Percentiles rank a stretch among this genome's conserved stretches.
These are phyloP conservation scores for Aspergillus conjunctus DNA, from an alignment of 495 filamentous ascomycete species.

Conservation along the genomic window DNA sequence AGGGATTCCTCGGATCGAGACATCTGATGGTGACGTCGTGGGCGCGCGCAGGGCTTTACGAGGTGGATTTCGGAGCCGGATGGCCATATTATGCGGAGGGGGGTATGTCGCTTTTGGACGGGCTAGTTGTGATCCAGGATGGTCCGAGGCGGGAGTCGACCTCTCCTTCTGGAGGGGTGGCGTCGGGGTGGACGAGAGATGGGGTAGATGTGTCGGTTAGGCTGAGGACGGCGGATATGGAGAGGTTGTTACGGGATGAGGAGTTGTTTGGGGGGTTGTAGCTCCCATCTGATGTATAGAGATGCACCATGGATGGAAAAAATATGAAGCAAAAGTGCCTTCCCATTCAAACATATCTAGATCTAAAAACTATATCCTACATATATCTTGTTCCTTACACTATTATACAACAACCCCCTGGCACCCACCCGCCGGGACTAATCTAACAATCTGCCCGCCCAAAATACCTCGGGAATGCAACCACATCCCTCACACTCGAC, in stretches of 20 bases:
- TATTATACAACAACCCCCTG: too few species aligned
- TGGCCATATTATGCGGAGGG: slow-evolving; percentile 30
- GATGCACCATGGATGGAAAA: too few species aligned
- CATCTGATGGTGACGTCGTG: slow-evolving; percentile 38
- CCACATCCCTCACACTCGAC: slow-evolving; percentile 80
- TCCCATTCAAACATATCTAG: background rate
- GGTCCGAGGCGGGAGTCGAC: slow-evolving; percentile 20
- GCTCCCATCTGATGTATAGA: too few species aligned
- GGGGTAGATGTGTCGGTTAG: slow-evolving; percentile 34
- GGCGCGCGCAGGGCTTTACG: slow-evolving; percentile 31
- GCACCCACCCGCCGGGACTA: too few species aligned
- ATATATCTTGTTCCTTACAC: background rate
- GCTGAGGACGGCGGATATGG: slow-evolving; percentile 31
- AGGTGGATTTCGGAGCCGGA: slow-evolving; percentile 32
- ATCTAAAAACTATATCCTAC: too few species aligned
- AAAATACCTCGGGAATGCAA: slow-evolving; percentile 87
- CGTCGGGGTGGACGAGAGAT: slow-evolving; percentile 24
- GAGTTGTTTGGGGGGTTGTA: slow-evolving; percentile 5
- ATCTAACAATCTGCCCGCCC: slow-evolving; percentile 85
- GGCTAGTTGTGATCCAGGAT: slow-evolving; percentile 32
- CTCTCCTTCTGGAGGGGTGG: background rate
- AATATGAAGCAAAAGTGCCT: background rate
- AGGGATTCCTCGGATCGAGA: slow-evolving; percentile 33
- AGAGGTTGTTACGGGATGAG: slow-evolving; percentile 23
- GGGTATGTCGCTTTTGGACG: slow-evolving; percentile 31